Conservation (phyloP, 2,329 filamentous ascomycete genomes). For the Blastomyces parvus region DNA sequence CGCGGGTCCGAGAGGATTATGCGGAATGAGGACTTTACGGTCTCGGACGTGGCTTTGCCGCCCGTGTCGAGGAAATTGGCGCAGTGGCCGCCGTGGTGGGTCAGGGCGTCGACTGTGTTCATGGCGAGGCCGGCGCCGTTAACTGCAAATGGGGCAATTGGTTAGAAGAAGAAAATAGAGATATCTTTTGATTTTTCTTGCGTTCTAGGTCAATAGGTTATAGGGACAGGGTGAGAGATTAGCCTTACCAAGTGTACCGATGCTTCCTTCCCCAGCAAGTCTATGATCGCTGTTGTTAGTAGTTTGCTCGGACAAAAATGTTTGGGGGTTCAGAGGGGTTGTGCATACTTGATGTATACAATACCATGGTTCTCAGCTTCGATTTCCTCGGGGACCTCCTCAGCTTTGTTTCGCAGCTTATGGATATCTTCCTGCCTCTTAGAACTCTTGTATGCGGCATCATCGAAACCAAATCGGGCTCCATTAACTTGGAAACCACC, state of each 20-base stretch:
- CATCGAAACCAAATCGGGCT: constrained; percentile 57
- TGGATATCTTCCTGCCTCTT: constrained; percentile 55
- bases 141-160: constrained; percentile 36
- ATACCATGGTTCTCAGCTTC: constrained; percentile 62
- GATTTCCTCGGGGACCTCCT: constrained; percentile 48
- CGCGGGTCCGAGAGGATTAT: constrained; percentile 61
- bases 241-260: constrained; percentile 57
- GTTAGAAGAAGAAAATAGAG: too few relatives aligned
- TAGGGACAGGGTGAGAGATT: not conserved
- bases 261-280: constrained; percentile 46
- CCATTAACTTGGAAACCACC: constrained; percentile 43
- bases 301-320: not conserved
- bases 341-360: constrained; percentile 58
- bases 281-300: constrained; percentile 20
- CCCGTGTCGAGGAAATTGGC: constrained; percentile 87
- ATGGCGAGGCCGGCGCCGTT: constrained; percentile 86
- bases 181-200: not conserved
- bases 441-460: constrained; percentile 55
- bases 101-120: constrained; percentile 78
- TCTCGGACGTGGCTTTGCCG: constrained; percentile 74
- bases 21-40: constrained; percentile 66
- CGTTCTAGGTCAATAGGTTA: too few relatives aligned
- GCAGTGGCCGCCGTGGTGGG: constrained; percentile 55
- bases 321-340: not conserved
- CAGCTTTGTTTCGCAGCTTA: constrained; percentile 42